A percentile compares a stretch with the other conserved stretches of the same genome.
Conservation (phyloP, 2,329 filamentous ascomycete species). For the Mycogone perniciosa region DNA sequence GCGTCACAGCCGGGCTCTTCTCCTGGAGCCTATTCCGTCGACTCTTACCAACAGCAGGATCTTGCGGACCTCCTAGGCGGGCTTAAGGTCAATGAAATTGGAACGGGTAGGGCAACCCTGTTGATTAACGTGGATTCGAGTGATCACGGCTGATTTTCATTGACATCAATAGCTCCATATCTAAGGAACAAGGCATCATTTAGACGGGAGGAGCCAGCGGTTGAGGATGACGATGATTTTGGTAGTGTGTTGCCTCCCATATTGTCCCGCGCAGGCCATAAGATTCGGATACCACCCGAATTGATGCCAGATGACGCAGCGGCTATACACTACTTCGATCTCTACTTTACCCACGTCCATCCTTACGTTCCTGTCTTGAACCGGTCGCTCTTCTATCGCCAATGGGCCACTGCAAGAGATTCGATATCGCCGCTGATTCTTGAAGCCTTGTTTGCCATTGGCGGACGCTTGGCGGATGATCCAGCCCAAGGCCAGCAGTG, state of each 20-base stretch:
- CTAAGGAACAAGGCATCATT: constrained; percentile 58
- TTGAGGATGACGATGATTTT: constrained; percentile 67
- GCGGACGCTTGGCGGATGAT: constrained; percentile 75
- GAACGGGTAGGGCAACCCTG: constrained; percentile 55
- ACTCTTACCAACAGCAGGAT: constrained; percentile 62
- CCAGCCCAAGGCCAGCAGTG: constrained; percentile 82
- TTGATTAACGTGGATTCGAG: constrained; percentile 22
- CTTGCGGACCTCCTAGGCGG: constrained; percentile 77
- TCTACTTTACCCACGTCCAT: constrained; percentile 86
- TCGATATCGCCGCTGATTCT: constrained; percentile 83
- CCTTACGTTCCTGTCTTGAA: constrained; percentile 89
- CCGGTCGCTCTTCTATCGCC: constrained; percentile 73
- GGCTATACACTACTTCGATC: constrained; percentile 76
- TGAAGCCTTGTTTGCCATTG: constrained; percentile 87
- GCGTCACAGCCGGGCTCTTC: constrained; percentile 30
- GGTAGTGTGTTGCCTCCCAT: constrained; percentile 65
- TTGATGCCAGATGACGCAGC: constrained; percentile 88
- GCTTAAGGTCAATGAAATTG: constrained; percentile 79
- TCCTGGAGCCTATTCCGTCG: constrained; percentile 49
- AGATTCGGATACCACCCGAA: constrained; percentile 82
- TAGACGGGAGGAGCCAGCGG: constrained; percentile 50
- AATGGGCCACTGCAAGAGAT: constrained; percentile 79
- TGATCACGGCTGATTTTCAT: background rate
- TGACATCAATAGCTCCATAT: constrained; percentile 61
- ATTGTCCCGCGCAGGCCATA: constrained; percentile 62